Evolutionary conservation across 2,329 filamentous ascomycete genomes (phyloP).

Genomic region (Trichothecium roseum): DNA sequence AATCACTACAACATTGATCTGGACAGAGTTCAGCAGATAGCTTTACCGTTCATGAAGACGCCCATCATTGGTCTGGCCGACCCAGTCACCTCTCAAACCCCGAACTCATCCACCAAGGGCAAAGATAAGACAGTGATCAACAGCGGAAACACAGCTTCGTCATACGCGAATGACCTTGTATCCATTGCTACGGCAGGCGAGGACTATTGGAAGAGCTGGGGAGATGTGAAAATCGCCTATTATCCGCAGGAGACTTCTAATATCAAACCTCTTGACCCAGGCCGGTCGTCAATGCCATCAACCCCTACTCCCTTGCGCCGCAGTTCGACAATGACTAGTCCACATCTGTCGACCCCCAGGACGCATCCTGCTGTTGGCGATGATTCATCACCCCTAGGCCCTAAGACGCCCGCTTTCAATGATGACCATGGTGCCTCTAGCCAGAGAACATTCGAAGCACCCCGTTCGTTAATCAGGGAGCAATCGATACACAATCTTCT

Average conservation of each 20-base stretch:
- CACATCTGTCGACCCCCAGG: conserved; percentile 31
- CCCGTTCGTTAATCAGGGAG: conserved; percentile 42
- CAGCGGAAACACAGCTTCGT: conserved; percentile 40
- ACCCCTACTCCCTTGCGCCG: conserved; percentile 71
- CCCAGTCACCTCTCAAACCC: conserved; percentile 40
- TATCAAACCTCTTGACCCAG: conserved; percentile 8
- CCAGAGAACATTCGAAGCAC: conserved; percentile 55
- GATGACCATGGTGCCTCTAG: conserved; percentile 26
- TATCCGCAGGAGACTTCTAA: conserved; percentile 43
- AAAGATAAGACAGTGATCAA: conserved; percentile 55
- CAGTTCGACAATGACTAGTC: conserved; percentile 43
- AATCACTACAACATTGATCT: conserved; percentile 76
- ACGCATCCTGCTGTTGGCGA: conserved; percentile 20
- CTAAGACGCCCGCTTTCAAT: conserved; percentile 26
- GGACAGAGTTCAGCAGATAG: conserved; percentile 76
- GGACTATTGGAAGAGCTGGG: conserved; percentile 64
- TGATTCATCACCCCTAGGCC: conserved; percentile 39
- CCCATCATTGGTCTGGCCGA: conserved; percentile 42
- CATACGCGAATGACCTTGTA: conserved; percentile 77
- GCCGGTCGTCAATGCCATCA: conserved; percentile 40
- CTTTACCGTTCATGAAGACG: conserved; percentile 71
- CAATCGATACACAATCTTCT: conserved; percentile 47
- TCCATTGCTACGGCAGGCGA: conserved; percentile 56
- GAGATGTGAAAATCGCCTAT: conserved; percentile 69
- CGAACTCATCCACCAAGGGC: conserved; percentile 52